Base-by-base conservation (phyloP, 179 eudicot species). In the Beta macrorhiza region DNA sequence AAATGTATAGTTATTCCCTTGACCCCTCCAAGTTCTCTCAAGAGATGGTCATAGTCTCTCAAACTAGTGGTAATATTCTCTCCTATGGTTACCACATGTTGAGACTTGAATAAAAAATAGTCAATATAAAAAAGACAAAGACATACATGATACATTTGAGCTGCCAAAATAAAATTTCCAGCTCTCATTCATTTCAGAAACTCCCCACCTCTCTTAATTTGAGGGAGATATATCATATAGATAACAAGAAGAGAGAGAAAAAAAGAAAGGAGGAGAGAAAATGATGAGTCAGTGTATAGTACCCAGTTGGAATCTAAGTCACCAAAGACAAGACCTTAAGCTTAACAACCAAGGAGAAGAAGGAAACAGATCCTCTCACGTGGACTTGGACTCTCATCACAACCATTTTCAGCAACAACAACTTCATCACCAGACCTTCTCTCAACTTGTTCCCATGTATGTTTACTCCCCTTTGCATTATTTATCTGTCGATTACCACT, bases 321-420 rank as follows among this genome's bases (percentile, higher is more conserved):
- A 85, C 80, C 88, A 84, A 79, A 86, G 87, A 83, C 85, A 84
- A 83, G 85, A 78, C 76, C 77, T 72, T 75, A 83, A 49, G 53
- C 53, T 49, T 49, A 49, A 49, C 53, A 49, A 69, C 65, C 88
- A 67, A 86, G 89, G 15, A 85, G 87, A 81, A 55, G 90, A 83
- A 52, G 83, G 82, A 64, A 85, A 87, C 67, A 90, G 83, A 90
- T 88, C 88, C 77, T 84, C 90, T 80, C 90, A 90, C 87, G 89
- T 87, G 86, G 77, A 86, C 80, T 81, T 68, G 5, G 19, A 67
- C 70, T 61, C 79, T 51, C 59, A 78, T 63, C 72, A 44, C 47
- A 72, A 67, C 69, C 74, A 71, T 59, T 76, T 81, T 12, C 59
- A 79, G 11, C 81, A 61, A 17, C 72, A 49, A 17, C 72, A 49